Base-by-base conservation (phyloP, 148 eudicot species). In the Fagopyrum tataricum region DNA sequence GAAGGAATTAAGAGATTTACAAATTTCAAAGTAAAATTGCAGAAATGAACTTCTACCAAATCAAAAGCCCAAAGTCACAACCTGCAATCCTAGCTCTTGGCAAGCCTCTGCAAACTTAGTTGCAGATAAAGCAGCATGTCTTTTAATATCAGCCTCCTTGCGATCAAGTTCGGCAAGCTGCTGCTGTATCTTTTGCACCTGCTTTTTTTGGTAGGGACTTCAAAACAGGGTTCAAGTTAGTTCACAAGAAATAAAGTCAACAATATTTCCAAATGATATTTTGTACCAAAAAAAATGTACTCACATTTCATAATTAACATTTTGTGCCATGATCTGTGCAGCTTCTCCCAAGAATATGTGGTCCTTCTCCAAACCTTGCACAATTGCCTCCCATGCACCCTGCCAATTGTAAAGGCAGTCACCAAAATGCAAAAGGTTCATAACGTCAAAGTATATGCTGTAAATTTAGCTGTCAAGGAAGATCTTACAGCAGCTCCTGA, bases 281-380 rank as follows among this genome's bases (percentile, higher is more conserved):
- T 4, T 31, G 39, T 15, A 44, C 24, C 40, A 71, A 64, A 78
- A 31, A 31, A 40, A 55, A 14, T 71, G 13, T 67, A 59, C 95
- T 80, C 79, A 94, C 98, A 94, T 94, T 81, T 94, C 98, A 85
- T 94, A 94, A 76, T 87, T 90, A 49, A 90, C 98, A 85, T 94
- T 91, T 81, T 94, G 98, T 74, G 95, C 93, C 85, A 91, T 85
- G 66, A 80, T 83, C 82, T 85, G 93, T 78, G 98, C 98, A 82
- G 97, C 98, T 82, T 94, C 97, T 12, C 97, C 98, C 49, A 94
- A 90, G 85, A 81, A 91, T 53, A 91, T 79, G 76, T 87, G 88
- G 75, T 94, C 98, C 77, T 94, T 94, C 88, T 94, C 98, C 78
- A 78, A 94, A 61, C 90, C 87, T 61, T 85, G 96, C 46, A 94